phyloP scores from a whole-genome alignment of 2,329 filamentous ascomycete genomes.

The Aspergillus novofumigatus region DNA sequence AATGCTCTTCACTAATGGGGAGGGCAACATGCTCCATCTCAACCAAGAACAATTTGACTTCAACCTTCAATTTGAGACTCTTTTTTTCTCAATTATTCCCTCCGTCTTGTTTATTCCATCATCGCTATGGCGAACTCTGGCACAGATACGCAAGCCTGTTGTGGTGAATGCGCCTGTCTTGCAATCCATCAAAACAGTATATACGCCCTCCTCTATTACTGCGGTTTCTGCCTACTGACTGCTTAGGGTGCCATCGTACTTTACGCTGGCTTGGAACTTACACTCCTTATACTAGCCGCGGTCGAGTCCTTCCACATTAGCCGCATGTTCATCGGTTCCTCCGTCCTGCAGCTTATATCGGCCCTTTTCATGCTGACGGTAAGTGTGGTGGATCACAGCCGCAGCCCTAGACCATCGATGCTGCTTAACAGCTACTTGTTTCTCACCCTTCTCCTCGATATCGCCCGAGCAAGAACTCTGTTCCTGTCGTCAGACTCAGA shows the following conservation, averaged over 20 bases:
- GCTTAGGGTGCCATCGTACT: no score
- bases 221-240: no score
- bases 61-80: constrained; percentile 11
- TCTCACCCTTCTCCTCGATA: constrained; percentile 39
- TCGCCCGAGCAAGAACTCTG: constrained; percentile 17
- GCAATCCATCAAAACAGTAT: constrained; percentile 26
- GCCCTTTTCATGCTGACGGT: no score
- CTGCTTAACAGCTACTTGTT: constrained; percentile 41
- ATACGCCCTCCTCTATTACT: background rate
- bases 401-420: constrained; percentile 37
- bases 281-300: no score
- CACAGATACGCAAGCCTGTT: constrained; percentile 25
- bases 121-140: constrained; percentile 26
- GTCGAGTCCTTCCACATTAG: no score
- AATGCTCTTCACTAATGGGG: background rate
- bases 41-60: constrained; percentile 11
- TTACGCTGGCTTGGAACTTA: no score
- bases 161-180: constrained; percentile 27
- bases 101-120: constrained; percentile 7
- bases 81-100: constrained; percentile 14
- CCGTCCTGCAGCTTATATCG: no score
- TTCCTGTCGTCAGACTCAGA: no score
- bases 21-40: constrained; percentile 3
- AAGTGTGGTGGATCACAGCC: constrained; percentile 32
- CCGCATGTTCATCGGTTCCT: no score